These are phyloP conservation scores for Kodamaea arcana DNA, from an alignment of 1,139 yeast species.

Conservation along the genomic window DNA sequence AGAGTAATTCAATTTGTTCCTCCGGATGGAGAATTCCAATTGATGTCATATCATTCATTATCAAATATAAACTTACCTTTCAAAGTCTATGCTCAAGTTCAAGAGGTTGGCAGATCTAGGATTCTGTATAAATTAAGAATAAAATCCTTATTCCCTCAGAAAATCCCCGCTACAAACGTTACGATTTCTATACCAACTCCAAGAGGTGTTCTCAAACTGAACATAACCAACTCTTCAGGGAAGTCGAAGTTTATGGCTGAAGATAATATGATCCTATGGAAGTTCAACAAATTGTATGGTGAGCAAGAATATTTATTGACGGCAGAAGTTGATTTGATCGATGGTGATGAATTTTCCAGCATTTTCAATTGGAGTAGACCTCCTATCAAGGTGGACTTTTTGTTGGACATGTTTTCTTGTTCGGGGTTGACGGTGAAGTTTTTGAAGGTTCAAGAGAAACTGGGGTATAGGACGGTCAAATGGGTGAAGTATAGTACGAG, in stretches of 20 bases:
- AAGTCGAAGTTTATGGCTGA: constrained; percentile 66
- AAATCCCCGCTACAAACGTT: constrained; percentile 64
- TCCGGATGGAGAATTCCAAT: constrained; percentile 90
- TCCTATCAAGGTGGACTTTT: constrained; percentile 70
- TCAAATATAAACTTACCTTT: constrained; percentile 70
- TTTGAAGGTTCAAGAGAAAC: constrained; percentile 63
- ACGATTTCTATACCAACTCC: constrained; percentile 69
- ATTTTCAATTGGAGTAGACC: constrained; percentile 60
- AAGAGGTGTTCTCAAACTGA: constrained; percentile 50
- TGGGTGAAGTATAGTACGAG: constrained; percentile 80
- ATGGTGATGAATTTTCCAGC: constrained; percentile 12
- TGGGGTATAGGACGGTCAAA: constrained; percentile 69
- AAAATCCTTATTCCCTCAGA: constrained; percentile 59
- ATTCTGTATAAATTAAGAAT: constrained; percentile 58
- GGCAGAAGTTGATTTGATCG: constrained; percentile 44
- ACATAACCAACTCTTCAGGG: constrained; percentile 54
- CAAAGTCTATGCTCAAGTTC: constrained; percentile 57
- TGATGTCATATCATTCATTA: constrained; percentile 65
- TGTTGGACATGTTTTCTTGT: constrained; percentile 70
- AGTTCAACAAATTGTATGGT: constrained; percentile 64
- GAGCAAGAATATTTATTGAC: constrained; percentile 56
- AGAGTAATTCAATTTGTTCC: constrained; percentile 72
- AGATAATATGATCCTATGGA: constrained; percentile 67
- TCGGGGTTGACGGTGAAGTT: constrained; percentile 76
- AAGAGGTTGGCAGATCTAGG: constrained; percentile 45